Percentiles rank a stretch among this genome's conserved stretches.
phyloP scores from a whole-genome alignment of 352 stramenopile species.

The Plasmopara muralis region DNA sequence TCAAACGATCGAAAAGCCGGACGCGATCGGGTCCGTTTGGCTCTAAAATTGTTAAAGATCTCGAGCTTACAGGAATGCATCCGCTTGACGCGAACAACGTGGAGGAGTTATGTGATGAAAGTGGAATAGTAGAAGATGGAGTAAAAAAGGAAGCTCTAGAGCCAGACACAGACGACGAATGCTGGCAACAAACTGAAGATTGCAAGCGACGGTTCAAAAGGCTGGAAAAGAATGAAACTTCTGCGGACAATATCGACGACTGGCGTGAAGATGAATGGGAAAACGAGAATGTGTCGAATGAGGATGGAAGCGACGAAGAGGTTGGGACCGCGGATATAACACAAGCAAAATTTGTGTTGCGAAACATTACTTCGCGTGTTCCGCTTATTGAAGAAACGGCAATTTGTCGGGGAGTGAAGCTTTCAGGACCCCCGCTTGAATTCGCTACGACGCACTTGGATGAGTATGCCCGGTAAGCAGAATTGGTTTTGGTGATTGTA shows the following conservation, averaged over 20 bases:
- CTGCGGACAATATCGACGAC: slow-evolving; percentile 14
- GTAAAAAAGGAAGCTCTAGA: neutral
- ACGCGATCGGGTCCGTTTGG: too few relatives aligned
- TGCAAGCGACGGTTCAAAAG: neutral
- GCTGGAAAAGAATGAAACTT: slow-evolving; percentile 9
- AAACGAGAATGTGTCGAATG: neutral
- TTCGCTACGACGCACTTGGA: slow-evolving; percentile 34
- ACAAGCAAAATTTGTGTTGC: slow-evolving; percentile 23
- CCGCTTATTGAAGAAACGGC: slow-evolving; percentile 25
- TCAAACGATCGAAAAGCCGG: slow-evolving; percentile 7
- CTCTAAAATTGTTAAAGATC: too few relatives aligned
- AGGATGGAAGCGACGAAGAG: slow-evolving; percentile 10
- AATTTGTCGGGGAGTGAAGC: slow-evolving; percentile 25
- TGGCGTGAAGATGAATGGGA: slow-evolving; percentile 12
- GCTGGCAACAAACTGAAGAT: slow-evolving; percentile 13
- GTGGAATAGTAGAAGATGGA: neutral
- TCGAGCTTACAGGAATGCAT: too few relatives aligned
- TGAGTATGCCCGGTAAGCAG: slow-evolving; percentile 33
- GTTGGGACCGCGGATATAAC: slow-evolving; percentile 10
- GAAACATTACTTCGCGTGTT: slow-evolving; percentile 26
- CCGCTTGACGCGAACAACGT: too few relatives aligned
- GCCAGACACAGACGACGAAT: slow-evolving; percentile 15
- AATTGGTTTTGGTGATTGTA: neutral
- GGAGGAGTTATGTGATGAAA: too few relatives aligned
- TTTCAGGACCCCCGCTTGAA: slow-evolving; percentile 41